phyloP scores from a whole-genome alignment of 1,284 basidiomycete species.

The Kalmanozyma brasiliensis region DNA sequence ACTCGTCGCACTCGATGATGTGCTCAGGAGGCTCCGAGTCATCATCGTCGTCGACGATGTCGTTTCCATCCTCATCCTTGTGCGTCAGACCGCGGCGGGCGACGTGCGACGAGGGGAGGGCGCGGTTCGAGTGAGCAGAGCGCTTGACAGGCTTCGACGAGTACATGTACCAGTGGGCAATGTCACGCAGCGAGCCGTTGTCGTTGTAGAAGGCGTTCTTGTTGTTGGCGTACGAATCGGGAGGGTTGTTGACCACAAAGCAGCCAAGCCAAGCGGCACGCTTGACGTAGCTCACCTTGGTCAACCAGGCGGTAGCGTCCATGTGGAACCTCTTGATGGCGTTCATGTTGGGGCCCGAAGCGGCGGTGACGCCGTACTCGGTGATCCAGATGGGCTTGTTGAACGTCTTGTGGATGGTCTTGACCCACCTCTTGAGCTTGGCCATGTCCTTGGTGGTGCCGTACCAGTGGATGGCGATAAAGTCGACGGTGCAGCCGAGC shows the following conservation, averaged over 20 bases:
- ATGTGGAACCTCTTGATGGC: constrained; percentile 57
- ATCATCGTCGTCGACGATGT: constrained; percentile 46
- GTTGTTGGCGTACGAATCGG: constrained; percentile 61
- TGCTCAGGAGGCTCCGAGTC: constrained; percentile 25
- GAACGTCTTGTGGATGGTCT: constrained; percentile 53
- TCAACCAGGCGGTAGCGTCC: constrained; percentile 57
- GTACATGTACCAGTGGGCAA: constrained; percentile 57
- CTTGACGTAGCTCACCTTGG: constrained; percentile 52
- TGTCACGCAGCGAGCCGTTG: constrained; percentile 51
- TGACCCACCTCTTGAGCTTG: constrained; percentile 56
- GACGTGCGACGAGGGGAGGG: constrained; percentile 34
- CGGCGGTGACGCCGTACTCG: constrained; percentile 63
- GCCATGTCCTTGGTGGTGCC: constrained; percentile 56
- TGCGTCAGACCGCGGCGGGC: constrained; percentile 37
- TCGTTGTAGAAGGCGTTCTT: constrained; percentile 62
- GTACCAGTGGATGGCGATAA: constrained; percentile 67
- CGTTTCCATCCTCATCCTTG: constrained; percentile 49
- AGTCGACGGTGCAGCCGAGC: constrained; percentile 59
- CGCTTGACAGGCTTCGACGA: constrained; percentile 30
- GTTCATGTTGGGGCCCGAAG: constrained; percentile 45
- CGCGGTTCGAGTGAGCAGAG: constrained; percentile 47
- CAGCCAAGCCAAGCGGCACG: constrained; percentile 65
- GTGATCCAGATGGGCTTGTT: constrained; percentile 64
- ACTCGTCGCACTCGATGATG: constrained; percentile 48
- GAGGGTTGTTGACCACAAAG: constrained; percentile 57